These are phyloP conservation scores for Bruguiera hainesii DNA, from an alignment of 441 rosid genomes.

Conservation along the genomic window DNA sequence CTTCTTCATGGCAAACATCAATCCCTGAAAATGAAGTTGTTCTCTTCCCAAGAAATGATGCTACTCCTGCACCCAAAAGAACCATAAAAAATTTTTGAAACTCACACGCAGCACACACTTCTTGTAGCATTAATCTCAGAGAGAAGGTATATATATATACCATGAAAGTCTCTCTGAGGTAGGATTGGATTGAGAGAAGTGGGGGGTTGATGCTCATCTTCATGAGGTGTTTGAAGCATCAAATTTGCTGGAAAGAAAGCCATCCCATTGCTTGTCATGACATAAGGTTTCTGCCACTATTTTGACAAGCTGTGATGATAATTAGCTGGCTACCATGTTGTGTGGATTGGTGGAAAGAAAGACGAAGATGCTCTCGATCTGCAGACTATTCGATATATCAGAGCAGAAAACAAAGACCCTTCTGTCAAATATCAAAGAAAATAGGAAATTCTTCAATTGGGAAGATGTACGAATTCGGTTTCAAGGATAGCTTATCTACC, in stretches of 20 bases:
- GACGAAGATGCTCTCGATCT: background rate
- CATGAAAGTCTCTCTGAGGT: slow-evolving; percentile 72
- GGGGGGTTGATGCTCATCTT: slow-evolving; percentile 57
- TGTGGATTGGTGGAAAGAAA: background rate
- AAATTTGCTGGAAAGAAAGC: slow-evolving; percentile 80
- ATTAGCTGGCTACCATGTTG: slow-evolving; percentile 25
- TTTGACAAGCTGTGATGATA: slow-evolving; percentile 14
- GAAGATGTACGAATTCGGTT: slow-evolving; percentile 23
- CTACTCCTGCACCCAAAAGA: slow-evolving; percentile 45
- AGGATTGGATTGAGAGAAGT: slow-evolving; percentile 60
- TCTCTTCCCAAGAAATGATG: slow-evolving; percentile 80
- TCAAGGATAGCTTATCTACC: slow-evolving; percentile 46
- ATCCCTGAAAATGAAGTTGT: slow-evolving; percentile 54
- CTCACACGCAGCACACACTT: too few species aligned
- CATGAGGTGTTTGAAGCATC: slow-evolving; percentile 76
- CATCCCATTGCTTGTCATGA: slow-evolving; percentile 78
- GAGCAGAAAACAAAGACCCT: slow-evolving; percentile 4
- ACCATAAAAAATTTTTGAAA: background rate
- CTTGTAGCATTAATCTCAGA: background rate
- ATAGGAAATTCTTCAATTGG: slow-evolving; percentile 18
- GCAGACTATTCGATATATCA: background rate
- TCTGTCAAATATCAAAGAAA: background rate
- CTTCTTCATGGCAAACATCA: slow-evolving; percentile 44
- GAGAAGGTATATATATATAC: slow-evolving; percentile 28
- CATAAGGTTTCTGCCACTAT: slow-evolving; percentile 24